These are phyloP conservation scores for Prunus mira DNA, from an alignment of 306 rosid species.

Conservation along the genomic window DNA sequence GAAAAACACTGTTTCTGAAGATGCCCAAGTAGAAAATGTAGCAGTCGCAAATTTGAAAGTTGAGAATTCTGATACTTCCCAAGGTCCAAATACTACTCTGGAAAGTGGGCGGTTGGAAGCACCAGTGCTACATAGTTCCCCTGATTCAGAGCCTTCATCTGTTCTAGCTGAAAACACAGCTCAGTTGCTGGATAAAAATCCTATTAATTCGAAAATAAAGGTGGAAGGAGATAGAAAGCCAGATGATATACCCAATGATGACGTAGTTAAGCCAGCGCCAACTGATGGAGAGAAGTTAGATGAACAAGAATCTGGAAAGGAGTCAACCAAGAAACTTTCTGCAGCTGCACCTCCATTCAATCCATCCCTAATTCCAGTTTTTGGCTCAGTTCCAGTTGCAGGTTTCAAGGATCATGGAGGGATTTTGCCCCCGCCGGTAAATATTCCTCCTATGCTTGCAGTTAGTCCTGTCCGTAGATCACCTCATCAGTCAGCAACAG, in stretches of 20 bases:
- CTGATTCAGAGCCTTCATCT: slow-evolving; percentile 20
- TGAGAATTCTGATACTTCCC: slow-evolving; percentile 37
- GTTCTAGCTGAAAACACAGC: slow-evolving; percentile 34
- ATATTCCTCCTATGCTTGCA: slow-evolving; percentile 78
- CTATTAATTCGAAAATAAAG: slow-evolving; percentile 22
- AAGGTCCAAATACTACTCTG: slow-evolving; percentile 6
- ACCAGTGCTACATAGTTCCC: slow-evolving; percentile 29
- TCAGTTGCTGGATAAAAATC: slow-evolving; percentile 28
- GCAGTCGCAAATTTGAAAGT: slow-evolving; percentile 22
- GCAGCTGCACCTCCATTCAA: slow-evolving; percentile 96
- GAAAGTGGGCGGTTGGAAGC: slow-evolving; percentile 31
- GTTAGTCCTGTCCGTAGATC: slow-evolving; percentile 78
- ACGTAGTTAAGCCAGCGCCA: slow-evolving; percentile 26
- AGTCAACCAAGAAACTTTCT: slow-evolving; percentile 86
- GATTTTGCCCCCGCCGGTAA: slow-evolving; percentile 91
- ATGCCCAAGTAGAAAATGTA: slow-evolving; percentile 38
- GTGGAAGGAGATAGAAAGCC: slow-evolving; percentile 34
- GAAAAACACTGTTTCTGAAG: slow-evolving; percentile 25
- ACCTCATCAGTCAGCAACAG: slow-evolving; percentile 96
- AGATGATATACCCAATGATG: slow-evolving; percentile 25
- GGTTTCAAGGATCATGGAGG: slow-evolving; percentile 85
- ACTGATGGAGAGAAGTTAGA: slow-evolving; percentile 68
- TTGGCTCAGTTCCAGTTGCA: slow-evolving; percentile 75
- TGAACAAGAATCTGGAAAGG: slow-evolving; percentile 71
- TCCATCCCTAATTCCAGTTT: slow-evolving; percentile 76